phyloP scores from a whole-genome alignment of 106 monocot genomes.

The Triglochin maritima region DNA sequence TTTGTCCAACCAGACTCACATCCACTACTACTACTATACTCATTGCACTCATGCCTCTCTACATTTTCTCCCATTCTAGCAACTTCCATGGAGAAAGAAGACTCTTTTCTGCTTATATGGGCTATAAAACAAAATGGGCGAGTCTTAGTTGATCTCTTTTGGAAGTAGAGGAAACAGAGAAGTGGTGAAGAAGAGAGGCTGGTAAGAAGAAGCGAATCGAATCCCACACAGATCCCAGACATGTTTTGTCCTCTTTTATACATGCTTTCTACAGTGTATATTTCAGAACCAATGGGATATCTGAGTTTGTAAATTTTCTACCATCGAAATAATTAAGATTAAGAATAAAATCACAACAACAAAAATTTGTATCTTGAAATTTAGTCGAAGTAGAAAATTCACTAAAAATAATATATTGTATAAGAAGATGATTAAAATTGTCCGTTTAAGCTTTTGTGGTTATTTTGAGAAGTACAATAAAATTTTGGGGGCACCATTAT shows the following conservation, averaged over 20 bases:
- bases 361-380: no score
- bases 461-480: no score
- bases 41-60: conserved; percentile 28
- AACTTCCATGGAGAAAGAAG: conserved; percentile 1
- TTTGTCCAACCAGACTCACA: conserved; percentile 92
- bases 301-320: no score
- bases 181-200: conserved; percentile 1
- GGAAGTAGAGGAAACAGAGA: not conserved
- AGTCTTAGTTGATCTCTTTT: not conserved
- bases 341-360: no score
- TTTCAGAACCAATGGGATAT: not conserved
- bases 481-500: no score
- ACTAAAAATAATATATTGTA: not conserved
- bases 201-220: conserved; percentile 12
- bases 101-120: not conserved
- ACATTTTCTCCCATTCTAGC: conserved; percentile 12
- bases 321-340: no score
- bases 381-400: no score
- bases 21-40: conserved; percentile 66
- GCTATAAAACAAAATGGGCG: not conserved
- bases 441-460: not conserved
- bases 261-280: conserved; percentile 17
- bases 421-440: not conserved
- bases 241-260: conserved; percentile 32
- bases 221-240: conserved; percentile 35